Evolutionary conservation across 768 basidiomycete species (phyloP).

Genomic region (Serendipita sp.): DNA sequence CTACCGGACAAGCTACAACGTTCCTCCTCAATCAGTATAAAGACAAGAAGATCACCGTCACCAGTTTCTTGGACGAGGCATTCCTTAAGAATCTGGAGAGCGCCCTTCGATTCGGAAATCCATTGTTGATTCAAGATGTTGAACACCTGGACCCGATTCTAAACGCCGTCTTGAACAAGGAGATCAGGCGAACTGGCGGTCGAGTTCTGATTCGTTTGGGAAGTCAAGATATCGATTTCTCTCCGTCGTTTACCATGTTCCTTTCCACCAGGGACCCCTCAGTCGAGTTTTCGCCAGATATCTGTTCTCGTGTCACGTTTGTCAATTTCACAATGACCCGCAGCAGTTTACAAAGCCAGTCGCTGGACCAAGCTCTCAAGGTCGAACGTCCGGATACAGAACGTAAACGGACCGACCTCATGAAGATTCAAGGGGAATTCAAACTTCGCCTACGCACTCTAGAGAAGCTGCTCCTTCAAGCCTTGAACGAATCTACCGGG

Average conservation of each 20-base stretch:
- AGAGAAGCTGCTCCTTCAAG: slow-evolving; percentile 84
- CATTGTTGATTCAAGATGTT: slow-evolving; percentile 93
- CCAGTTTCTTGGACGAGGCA: slow-evolving; percentile 95
- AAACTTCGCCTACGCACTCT: slow-evolving; percentile 78
- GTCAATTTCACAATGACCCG: slow-evolving; percentile 99
- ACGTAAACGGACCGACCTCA: slow-evolving; percentile 84
- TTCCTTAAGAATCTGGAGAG: slow-evolving; percentile 98
- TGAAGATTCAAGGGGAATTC: slow-evolving; percentile 99
- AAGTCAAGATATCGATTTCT: slow-evolving; percentile 98
- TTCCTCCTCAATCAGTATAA: slow-evolving; percentile 91
- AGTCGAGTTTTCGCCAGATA: slow-evolving; percentile 94
- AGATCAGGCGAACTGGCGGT: slow-evolving; percentile 89
- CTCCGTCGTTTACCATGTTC: slow-evolving; percentile 99
- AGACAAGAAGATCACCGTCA: slow-evolving; percentile 93
- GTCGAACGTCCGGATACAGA: slow-evolving; percentile 96
- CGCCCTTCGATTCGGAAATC: slow-evolving; percentile 97
- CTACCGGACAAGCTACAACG: slow-evolving; percentile 89
- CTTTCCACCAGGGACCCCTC: slow-evolving; percentile 93
- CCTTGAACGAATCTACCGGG: slow-evolving; percentile 89
- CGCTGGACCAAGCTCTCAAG: slow-evolving; percentile 90
- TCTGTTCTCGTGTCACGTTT: slow-evolving; percentile 92
- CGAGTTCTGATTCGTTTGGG: slow-evolving; percentile 94
- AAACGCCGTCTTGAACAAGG: slow-evolving; percentile 92
- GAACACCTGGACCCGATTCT: slow-evolving; percentile 95
- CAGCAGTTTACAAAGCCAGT: slow-evolving; percentile 96